These are phyloP conservation scores for Penicillium sp. DNA, from an alignment of 2,329 filamentous ascomycete species.

Conservation along the genomic window DNA sequence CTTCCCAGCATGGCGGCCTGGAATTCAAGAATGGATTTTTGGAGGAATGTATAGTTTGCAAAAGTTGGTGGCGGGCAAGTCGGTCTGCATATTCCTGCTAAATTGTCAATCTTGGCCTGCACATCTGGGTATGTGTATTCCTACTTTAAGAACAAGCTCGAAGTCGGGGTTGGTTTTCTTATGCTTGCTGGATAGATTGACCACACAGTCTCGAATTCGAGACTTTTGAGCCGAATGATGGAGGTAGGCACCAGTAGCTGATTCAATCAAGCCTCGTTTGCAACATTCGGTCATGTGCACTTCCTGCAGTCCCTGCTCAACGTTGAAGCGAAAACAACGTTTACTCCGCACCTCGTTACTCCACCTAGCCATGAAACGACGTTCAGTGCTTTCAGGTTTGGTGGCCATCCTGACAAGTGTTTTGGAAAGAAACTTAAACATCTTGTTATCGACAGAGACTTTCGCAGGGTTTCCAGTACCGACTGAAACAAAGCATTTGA, in stretches of 20 bases:
- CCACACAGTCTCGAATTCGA: constrained; percentile 2
- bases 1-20: background rate
- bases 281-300: constrained; percentile 37
- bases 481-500: constrained; percentile 29
- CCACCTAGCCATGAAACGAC: constrained; percentile 20
- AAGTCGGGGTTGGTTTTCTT: constrained; percentile 9
- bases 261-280: constrained; percentile 16
- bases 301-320: constrained; percentile 37
- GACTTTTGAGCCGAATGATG: constrained; percentile 7
- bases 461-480: constrained; percentile 17
- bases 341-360: constrained; percentile 1
- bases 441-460: constrained; percentile 12
- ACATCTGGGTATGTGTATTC: no score
- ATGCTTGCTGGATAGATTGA: constrained; percentile 8
- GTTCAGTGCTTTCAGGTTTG: constrained; percentile 13
- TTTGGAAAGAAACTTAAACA: constrained; percentile 14
- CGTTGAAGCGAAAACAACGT: constrained; percentile 41
- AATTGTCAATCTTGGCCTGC: no score
- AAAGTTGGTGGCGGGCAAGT: background rate
- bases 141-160: background rate
- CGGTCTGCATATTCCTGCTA: constrained; percentile 1
- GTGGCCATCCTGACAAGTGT: constrained; percentile 18
- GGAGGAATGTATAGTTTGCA: background rate
- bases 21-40: background rate
- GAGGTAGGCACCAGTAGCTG: constrained; percentile 15